phyloP scores from a whole-genome alignment of 805 yeast genomes.

The Barnettozyma siamensis region DNA sequence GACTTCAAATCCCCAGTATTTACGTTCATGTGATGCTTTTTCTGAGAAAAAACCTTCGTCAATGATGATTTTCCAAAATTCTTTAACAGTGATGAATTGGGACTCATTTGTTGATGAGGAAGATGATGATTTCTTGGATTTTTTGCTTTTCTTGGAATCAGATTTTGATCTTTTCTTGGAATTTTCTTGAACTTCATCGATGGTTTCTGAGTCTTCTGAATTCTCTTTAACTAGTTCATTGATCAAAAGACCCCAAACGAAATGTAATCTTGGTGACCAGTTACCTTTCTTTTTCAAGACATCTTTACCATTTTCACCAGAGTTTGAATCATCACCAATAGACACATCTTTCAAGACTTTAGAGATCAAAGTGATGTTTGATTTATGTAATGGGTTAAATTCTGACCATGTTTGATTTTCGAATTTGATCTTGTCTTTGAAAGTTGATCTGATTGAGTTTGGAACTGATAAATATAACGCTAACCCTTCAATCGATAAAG shows the following conservation, averaged over 20 bases:
- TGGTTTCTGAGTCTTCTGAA: conserved; percentile 21
- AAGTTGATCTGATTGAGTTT: conserved; percentile 7
- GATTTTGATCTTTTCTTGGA: conserved; percentile 38
- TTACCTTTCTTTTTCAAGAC: conserved; percentile 46
- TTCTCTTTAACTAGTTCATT: conserved; percentile 30
- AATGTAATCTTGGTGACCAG: conserved; percentile 74
- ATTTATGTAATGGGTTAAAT: conserved; percentile 67
- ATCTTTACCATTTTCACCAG: conserved; percentile 18
- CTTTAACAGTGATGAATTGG: conserved; percentile 31
- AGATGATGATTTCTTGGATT: conserved; percentile 17
- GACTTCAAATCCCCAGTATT: conserved; percentile 79
- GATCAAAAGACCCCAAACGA: conserved; percentile 65
- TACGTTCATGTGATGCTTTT: conserved; percentile 78
- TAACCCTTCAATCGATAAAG: conserved; percentile 72
- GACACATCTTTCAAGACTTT: conserved; percentile 57
- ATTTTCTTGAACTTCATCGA: conserved; percentile 17
- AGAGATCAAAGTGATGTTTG: conserved; percentile 56
- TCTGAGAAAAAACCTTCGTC: conserved; percentile 78
- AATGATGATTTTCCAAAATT: conserved; percentile 74
- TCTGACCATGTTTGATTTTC: conserved; percentile 49
- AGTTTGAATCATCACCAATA: conserved; percentile 28
- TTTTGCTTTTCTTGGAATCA: conserved; percentile 23
- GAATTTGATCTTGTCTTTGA: conserved; percentile 8
- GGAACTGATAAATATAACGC: conserved; percentile 61
- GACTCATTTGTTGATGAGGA: conserved; percentile 3